Evolutionary conservation across 2,329 filamentous ascomycete species (phyloP).

Genomic region (Chalara sp.): DNA sequence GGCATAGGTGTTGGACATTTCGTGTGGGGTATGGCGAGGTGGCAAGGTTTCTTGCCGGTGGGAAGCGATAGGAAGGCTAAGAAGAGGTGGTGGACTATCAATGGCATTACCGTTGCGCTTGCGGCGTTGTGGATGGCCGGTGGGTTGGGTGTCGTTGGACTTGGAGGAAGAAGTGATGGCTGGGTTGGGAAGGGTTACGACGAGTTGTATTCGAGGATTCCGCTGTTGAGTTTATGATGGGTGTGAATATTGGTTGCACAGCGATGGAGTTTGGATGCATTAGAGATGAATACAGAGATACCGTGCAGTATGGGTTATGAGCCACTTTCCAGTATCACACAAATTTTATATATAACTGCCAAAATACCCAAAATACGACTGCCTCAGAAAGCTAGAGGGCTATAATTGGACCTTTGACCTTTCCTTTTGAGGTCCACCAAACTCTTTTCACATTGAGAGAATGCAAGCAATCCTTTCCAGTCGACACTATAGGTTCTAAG

Average conservation of each 20-base stretch:
- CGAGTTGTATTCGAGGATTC: constrained; percentile 57
- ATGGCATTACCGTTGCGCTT: constrained; percentile 52
- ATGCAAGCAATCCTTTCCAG: no score
- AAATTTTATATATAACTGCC: no score
- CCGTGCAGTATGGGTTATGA: not conserved
- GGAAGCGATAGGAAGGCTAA: constrained; percentile 48
- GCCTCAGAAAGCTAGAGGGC: no score
- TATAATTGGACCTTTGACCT: no score
- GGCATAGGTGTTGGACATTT: constrained; percentile 67
- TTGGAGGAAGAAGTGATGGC: constrained; percentile 60
- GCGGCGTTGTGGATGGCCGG: constrained; percentile 74
- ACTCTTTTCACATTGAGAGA: no score
- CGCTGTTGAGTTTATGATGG: constrained; percentile 40
- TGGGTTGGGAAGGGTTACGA: constrained; percentile 82
- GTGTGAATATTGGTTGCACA: not conserved
- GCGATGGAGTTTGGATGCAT: not conserved
- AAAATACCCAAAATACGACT: no score
- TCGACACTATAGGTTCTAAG: no score
- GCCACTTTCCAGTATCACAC: not conserved
- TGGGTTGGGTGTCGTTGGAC: constrained; percentile 69
- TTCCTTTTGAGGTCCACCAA: no score
- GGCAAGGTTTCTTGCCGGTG: constrained; percentile 59
- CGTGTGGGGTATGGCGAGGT: constrained; percentile 79
- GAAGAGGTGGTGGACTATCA: constrained; percentile 64
- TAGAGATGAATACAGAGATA: not conserved